Percentiles rank a stretch among this genome's conserved stretches.
Conservation (phyloP, 202 grass and related monocot genomes). For the Musa balbisiana region DNA sequence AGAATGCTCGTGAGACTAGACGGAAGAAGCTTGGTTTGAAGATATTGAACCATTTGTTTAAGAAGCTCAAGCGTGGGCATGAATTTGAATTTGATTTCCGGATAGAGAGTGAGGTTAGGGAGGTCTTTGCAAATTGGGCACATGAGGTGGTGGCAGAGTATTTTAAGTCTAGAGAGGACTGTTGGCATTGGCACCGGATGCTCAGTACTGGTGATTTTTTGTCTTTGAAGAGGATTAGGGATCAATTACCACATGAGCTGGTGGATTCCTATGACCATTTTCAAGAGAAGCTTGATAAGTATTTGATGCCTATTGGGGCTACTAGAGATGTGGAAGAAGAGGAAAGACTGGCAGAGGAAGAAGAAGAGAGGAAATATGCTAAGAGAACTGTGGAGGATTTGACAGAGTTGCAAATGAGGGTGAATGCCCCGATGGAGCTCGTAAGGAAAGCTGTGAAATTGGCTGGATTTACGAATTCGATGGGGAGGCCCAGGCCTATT, state of each 20-base stretch:
- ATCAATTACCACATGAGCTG: slow-evolving; percentile 58
- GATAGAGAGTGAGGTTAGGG: slow-evolving; percentile 53
- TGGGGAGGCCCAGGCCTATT: slow-evolving; percentile 73
- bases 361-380: slow-evolving; percentile 63
- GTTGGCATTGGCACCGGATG: slow-evolving; percentile 59
- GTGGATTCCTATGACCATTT: slow-evolving; percentile 80
- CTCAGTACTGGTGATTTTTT: slow-evolving; percentile 70
- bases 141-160: slow-evolving; percentile 47
- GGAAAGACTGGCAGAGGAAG: slow-evolving; percentile 51
- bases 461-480: slow-evolving; percentile 78
- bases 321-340: slow-evolving; percentile 38
- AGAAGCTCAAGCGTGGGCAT: slow-evolving; percentile 54
- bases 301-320: slow-evolving; percentile 45
- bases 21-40: slow-evolving; percentile 89
- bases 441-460: slow-evolving; percentile 74
- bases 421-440: slow-evolving; percentile 59
- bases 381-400: slow-evolving; percentile 74
- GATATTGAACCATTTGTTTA: slow-evolving; percentile 75
- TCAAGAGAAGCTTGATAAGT: slow-evolving; percentile 47
- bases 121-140: slow-evolving; percentile 61
- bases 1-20: slow-evolving; percentile 75
- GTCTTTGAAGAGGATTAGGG: slow-evolving; percentile 49
- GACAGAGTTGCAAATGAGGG: slow-evolving; percentile 73
- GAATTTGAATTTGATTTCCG: slow-evolving; percentile 54
- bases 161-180: slow-evolving; percentile 49